phyloP scores from a whole-genome alignment of 352 stramenopile species.

The Phytophthora meadii region DNA sequence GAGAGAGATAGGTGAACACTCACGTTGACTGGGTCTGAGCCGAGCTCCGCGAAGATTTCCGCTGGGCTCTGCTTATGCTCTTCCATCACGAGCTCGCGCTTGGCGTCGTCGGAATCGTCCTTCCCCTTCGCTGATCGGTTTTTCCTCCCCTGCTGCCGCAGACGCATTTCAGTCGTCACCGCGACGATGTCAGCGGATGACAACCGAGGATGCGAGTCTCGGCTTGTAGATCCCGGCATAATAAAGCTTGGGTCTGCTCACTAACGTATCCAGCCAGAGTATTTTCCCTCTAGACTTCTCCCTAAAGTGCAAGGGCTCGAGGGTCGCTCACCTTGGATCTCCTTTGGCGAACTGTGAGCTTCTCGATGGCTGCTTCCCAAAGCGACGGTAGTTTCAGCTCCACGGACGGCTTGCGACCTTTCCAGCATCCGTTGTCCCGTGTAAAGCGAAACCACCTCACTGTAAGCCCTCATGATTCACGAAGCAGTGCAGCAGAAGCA shows the following conservation, averaged over 20 bases:
- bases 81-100: conserved; percentile 84
- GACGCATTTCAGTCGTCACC: conserved; percentile 80
- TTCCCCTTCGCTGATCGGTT: conserved; percentile 64
- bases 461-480: not conserved
- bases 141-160: conserved; percentile 62
- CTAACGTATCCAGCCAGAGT: conserved; percentile 13
- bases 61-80: conserved; percentile 79
- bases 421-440: conserved; percentile 19
- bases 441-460: conserved; percentile 19
- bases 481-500: not conserved
- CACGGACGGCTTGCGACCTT: conserved; percentile 8
- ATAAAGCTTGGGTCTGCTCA: conserved; percentile 12
- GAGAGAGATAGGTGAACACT: conserved; percentile 6
- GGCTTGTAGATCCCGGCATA: conserved; percentile 35
- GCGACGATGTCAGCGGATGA: conserved; percentile 88
- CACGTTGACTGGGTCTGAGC: conserved; percentile 60
- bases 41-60: conserved; percentile 72
- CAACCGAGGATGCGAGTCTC: conserved; percentile 54
- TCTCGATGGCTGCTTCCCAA: conserved; percentile 5
- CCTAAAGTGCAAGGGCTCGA: conserved; percentile 36
- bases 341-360: not conserved
- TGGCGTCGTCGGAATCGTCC: conserved; percentile 69
- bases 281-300: conserved; percentile 5
- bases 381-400: conserved; percentile 34
- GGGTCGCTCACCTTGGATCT: conserved; percentile 26